phyloP scores from a whole-genome alignment of 495 filamentous ascomycete species.

The Rostrohypoxylon terebratum region DNA sequence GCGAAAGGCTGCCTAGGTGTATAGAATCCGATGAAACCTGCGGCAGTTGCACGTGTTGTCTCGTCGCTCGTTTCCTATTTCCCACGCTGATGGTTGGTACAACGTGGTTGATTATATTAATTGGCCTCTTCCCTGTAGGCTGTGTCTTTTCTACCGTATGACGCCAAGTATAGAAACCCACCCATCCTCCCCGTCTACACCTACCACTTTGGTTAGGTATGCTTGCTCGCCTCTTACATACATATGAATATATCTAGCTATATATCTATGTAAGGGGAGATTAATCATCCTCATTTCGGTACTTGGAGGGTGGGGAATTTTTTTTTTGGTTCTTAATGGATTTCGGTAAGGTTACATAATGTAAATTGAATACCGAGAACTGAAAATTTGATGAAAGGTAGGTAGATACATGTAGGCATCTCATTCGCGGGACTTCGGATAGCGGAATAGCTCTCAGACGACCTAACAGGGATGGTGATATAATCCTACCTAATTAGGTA shows the following conservation, averaged over 20 bases:
- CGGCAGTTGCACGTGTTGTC: conserved; percentile 29
- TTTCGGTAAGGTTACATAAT: conserved; percentile 4
- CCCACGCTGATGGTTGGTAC: conserved; percentile 8
- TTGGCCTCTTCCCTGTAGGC: conserved; percentile 10
- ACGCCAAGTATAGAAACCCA: conserved; percentile 29
- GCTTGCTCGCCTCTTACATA: conserved; percentile 7
- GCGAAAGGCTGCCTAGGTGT: conserved; percentile 31
- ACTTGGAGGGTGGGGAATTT: conserved; percentile 1
- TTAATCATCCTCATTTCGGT: neutral
- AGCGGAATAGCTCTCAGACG: conserved; percentile 30
- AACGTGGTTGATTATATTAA: conserved; percentile 13
- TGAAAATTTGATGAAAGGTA: conserved; percentile 1
- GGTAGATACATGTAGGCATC: conserved; percentile 6
- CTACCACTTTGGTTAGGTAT: conserved; percentile 2
- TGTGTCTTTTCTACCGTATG: conserved; percentile 24
- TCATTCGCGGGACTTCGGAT: conserved; percentile 33
- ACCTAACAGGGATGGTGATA: conserved; percentile 26
- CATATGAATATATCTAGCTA: conserved; percentile 5
- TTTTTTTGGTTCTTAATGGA: neutral
- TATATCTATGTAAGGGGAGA: neutral
- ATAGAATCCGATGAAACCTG: conserved; percentile 42
- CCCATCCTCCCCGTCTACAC: neutral
- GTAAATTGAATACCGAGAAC: conserved; percentile 1
- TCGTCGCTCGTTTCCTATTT: neutral
- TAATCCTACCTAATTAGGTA: conserved; percentile 34